These are phyloP conservation scores for Byssoonygena ceratinophila DNA, from an alignment of 2,329 filamentous ascomycete genomes.

Conservation along the genomic window DNA sequence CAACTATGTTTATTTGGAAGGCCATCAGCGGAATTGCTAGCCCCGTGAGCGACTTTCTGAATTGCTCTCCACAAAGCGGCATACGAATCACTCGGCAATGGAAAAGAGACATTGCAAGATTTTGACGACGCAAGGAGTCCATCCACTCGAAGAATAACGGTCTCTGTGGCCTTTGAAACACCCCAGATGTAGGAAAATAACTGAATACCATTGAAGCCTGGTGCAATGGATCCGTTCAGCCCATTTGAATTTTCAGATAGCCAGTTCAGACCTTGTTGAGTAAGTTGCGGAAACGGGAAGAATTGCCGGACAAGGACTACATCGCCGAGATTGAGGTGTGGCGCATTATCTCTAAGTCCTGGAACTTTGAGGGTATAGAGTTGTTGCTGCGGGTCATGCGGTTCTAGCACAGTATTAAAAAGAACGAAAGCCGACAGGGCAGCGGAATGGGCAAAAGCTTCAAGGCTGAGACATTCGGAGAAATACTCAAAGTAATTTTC, in stretches of 20 bases:
- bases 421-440: slow-evolving; percentile 18
- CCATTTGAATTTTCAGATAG: slow-evolving; percentile 15
- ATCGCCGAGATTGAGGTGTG: slow-evolving; percentile 21
- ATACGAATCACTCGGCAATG: slow-evolving; percentile 16
- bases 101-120: slow-evolving; percentile 21
- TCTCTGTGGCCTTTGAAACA: slow-evolving; percentile 18
- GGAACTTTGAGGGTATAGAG: slow-evolving; percentile 21
- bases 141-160: slow-evolving; percentile 19
- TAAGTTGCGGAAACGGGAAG: slow-evolving; percentile 17
- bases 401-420: slow-evolving; percentile 17
- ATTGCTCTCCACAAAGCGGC: slow-evolving; percentile 20
- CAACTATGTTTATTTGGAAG: slow-evolving; percentile 15
- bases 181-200: slow-evolving; percentile 21
- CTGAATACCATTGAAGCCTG: slow-evolving; percentile 22
- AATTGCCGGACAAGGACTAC: slow-evolving; percentile 21
- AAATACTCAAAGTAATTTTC: slow-evolving; percentile 20
- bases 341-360: slow-evolving; percentile 21
- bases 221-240: slow-evolving; percentile 17
- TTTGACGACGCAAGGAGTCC: slow-evolving; percentile 12
- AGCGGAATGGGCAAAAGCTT: slow-evolving; percentile 17
- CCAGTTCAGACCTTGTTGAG: slow-evolving; percentile 17
- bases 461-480: slow-evolving; percentile 20
- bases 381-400: slow-evolving; percentile 10
- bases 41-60: slow-evolving; percentile 30
- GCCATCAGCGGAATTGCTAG: slow-evolving; percentile 35